Base-by-base conservation (phyloP, 306 rosid genomes). In the Dryas octopetala region DNA sequence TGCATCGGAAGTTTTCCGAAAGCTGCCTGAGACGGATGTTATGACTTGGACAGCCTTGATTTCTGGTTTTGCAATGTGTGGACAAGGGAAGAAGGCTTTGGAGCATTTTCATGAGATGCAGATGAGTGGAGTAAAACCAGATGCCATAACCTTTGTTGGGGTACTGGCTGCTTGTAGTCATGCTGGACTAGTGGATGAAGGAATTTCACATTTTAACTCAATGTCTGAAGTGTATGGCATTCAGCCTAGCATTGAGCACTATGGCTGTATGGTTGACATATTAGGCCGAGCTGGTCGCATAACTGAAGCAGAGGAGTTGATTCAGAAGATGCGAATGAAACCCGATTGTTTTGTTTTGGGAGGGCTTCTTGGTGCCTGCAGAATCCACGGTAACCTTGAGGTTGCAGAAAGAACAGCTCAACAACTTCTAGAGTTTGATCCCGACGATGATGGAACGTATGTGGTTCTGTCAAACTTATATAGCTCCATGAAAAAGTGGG, bases 41-140 rank as follows among this genome's bases (percentile, higher is more conserved):
- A 52, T 74, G 76, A 82, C 79, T 32, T 77, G 82, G 82, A 75
- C 76, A 5, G 61, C 84, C 3, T 62, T 80, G 43, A 75, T 80
- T 40, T 23, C 76, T 3, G 77, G 84, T 40, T 74, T 63, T 4
- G 77, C 84, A 6, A 38, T 75, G 63, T 54, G 54, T 15, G 74
- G 84, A 16, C 62, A 70, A 41, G 80, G 73, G 12, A 48, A 46
- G 73, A 64, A 52, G 62, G 76, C 80, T 52, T 53, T 80, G 59
- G 52, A 62, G 19, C 55, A 53, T 66, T 80, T 69, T 64, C 62
- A 70, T 44, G 73, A 63, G 76, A 75, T 80, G 84, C 68, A 70
- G 73, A 70, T 13, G 15, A 49, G 68, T 12, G 80, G 73, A 26
- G 47, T 81, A 59, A 71, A 58, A 44, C 78, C 81, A 43, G 66